These are phyloP conservation scores for Cryptosporidium xiaoi DNA, from an alignment of 169 alveolate species.

Conservation along the genomic window DNA sequence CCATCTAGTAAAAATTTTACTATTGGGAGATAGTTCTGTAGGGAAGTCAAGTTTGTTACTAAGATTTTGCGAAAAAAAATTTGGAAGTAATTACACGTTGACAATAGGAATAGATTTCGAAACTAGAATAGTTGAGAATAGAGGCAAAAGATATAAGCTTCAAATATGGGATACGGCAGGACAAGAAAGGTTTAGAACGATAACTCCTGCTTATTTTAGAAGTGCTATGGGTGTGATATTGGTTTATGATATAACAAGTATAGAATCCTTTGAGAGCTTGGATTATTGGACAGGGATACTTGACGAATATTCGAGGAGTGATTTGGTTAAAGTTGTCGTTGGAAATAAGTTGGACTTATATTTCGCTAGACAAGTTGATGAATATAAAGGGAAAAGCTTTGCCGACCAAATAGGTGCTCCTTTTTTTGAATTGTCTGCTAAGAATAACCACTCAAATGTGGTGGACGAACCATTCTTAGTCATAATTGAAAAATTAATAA, in stretches of 20 bases:
- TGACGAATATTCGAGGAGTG: slow-evolving; percentile 79
- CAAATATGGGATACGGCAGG: slow-evolving; percentile 84
- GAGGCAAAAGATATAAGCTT: slow-evolving; percentile 37
- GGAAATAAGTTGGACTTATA: slow-evolving; percentile 87
- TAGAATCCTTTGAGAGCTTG: slow-evolving; percentile 52
- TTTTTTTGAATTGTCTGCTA: slow-evolving; percentile 30
- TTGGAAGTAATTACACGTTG: background rate
- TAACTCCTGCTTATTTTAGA: slow-evolving; percentile 81
- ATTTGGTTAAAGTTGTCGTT: slow-evolving; percentile 82
- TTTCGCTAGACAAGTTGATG: slow-evolving; percentile 81
- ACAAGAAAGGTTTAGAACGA: slow-evolving; percentile 80
- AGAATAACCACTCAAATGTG: background rate
- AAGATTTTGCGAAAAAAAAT: slow-evolving; percentile 17
- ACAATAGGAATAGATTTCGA: slow-evolving; percentile 90
- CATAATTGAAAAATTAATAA: too few relatives aligned
- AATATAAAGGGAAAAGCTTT: slow-evolving; percentile 1
- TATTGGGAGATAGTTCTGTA: slow-evolving; percentile 46
- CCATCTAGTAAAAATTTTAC: slow-evolving; percentile 3
- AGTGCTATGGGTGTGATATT: slow-evolving; percentile 81
- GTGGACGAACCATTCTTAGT: background rate
- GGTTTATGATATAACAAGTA: slow-evolving; percentile 77
- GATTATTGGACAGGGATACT: slow-evolving; percentile 5
- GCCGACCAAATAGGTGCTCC: slow-evolving; percentile 5
- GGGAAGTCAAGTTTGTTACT: slow-evolving; percentile 27
- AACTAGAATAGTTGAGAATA: slow-evolving; percentile 18